These are phyloP conservation scores for Boechera divaricarpa DNA, from an alignment of 345 rosid species.

Conservation along the genomic window DNA sequence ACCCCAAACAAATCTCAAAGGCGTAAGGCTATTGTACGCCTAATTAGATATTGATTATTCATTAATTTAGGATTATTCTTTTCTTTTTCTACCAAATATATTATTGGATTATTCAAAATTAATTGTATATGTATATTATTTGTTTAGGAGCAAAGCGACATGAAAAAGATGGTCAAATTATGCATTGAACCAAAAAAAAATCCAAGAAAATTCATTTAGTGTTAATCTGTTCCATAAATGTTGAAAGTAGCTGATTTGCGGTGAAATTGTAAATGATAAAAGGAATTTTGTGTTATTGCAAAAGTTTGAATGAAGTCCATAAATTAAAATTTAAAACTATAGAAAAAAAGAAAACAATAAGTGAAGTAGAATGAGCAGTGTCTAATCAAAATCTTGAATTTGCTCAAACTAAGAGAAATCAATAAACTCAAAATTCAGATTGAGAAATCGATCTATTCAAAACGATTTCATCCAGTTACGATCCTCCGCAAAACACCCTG, in stretches of 20 bases:
- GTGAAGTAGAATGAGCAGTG: background rate
- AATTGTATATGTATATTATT: too few species aligned
- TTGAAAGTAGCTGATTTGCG: background rate
- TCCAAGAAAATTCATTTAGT: background rate
- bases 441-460: background rate
- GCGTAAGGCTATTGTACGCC: background rate
- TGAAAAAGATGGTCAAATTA: too few species aligned
- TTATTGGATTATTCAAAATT: too few species aligned
- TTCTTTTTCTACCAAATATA: too few species aligned
- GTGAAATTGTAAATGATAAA: background rate
- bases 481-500: background rate
- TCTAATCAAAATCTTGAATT: constrained; percentile 26
- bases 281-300: constrained; percentile 23
- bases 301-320: background rate
- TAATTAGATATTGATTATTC: too few species aligned
- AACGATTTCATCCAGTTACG: too few species aligned
- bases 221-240: background rate
- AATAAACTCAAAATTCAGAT: background rate
- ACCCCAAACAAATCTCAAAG: constrained; percentile 18
- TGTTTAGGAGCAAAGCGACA: background rate
- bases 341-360: background rate
- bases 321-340: background rate
- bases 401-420: constrained; percentile 26
- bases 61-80: background rate
- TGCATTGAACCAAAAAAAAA: too few species aligned